Evolutionary conservation across 768 basidiomycete genomes (phyloP), one percentile per base, ranked within the genome.

Genomic region (Amylocystis lapponica): DNA sequence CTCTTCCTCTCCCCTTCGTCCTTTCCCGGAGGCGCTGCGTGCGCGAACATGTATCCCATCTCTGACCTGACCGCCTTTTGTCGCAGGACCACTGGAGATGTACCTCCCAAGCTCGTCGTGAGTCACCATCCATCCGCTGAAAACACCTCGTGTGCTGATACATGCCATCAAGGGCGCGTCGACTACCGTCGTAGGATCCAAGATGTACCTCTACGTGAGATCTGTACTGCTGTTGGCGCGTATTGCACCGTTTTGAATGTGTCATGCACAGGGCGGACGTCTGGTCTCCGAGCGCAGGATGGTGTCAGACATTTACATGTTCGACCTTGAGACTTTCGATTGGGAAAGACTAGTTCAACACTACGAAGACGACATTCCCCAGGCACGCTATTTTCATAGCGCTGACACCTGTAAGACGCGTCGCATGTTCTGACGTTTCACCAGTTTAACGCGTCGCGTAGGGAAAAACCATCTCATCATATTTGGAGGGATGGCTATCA

Each of bases 401-500:
- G 78, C 89, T 11, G 92, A 96, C 65, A 66, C 81, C 44, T 95
- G 87, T 83, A 60, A 55, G 78, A 66, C 44, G 48, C n/a, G 35
- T 39, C 8, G 12, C 36, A 13, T 43, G 39, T 42, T 27, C 21
- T 47, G 29, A 12, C 53, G 21, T 47, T 33, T 27, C 13, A 22
- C 21, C 2, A 26, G 9, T 17, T 19, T 50, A 41, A 45, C 46
- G 49, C 11, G 8, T 21, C 20, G 9, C 26, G 8, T 40, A 86
- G 87, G 92, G 92, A 83, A 87, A 58, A 83, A 87, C 61, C 82
- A 90, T 54, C 71, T 99, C 41, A 81, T 98, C 49, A 72, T 97
- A 38, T 97, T 97, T 58, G 95, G 95, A 16, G 94, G 95, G 10
- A 96, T 97, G 93, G 83, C 87, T 58, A 83, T 86, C 63, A 70